A percentile compares a stretch with the other conserved stretches of the same genome.
Conservation (phyloP, 2,329 filamentous ascomycete genomes). For the Gnomoniopsis smithogilvyi region DNA sequence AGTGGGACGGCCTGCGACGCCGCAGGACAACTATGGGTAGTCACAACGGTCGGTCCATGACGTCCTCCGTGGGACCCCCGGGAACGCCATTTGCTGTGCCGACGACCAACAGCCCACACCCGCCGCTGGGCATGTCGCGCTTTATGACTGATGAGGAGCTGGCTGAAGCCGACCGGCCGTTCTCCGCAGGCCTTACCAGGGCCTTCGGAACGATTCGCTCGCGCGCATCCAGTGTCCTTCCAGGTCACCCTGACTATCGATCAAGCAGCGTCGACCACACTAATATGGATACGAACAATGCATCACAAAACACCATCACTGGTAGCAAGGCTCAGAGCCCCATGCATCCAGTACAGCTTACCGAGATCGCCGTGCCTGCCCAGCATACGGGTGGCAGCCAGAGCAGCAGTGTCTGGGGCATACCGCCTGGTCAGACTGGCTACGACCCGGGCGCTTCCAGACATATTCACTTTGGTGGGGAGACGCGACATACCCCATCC, state of each 20-base stretch:
- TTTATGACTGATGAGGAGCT: constrained; percentile 69
- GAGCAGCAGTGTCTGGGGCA: constrained; percentile 47
- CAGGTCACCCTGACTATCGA: constrained; percentile 38
- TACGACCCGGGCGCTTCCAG: constrained; percentile 37
- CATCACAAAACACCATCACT: background rate
- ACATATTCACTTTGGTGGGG: constrained; percentile 45
- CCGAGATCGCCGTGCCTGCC: constrained; percentile 52
- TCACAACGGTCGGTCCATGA: constrained; percentile 32
- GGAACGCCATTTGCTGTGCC: constrained; percentile 29
- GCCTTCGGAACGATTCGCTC: constrained; percentile 55
- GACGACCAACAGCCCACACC: constrained; percentile 45
- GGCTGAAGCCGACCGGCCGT: constrained; percentile 48
- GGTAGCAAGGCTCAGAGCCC: constrained; percentile 45
- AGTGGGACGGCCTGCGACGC: constrained; percentile 89
- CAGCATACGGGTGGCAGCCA: constrained; percentile 39
- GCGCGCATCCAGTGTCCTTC: constrained; percentile 38
- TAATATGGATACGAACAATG: background rate
- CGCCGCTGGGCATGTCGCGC: constrained; percentile 82
- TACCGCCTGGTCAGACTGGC: constrained; percentile 43
- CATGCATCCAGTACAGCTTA: constrained; percentile 61
- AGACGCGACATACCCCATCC: constrained; percentile 34
- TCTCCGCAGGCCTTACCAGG: constrained; percentile 47
- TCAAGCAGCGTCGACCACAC: constrained; percentile 25
- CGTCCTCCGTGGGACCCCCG: constrained; percentile 30
- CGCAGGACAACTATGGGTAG: constrained; percentile 49